A percentile compares a stretch with the other conserved stretches of the same genome.
phyloP scores from a whole-genome alignment of 73 alveolate genomes.

The Breviolum minutum region DNA sequence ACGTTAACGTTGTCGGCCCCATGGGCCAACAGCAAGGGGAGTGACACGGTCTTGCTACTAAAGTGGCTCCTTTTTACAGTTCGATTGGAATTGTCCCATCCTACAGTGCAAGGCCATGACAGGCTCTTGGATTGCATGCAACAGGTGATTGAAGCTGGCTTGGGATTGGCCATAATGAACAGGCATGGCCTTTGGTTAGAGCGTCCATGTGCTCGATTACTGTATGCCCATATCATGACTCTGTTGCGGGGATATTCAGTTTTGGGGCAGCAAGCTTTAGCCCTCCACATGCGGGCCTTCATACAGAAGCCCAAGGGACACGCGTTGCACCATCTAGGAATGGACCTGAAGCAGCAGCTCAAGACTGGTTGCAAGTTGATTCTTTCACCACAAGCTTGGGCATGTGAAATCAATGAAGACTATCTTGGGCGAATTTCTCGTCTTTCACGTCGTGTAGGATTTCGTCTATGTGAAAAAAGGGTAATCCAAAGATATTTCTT shows the following conservation, averaged over 20 bases:
- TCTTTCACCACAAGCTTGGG: not conserved
- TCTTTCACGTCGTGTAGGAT: not conserved
- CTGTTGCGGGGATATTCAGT: not conserved
- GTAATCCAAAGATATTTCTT: not conserved
- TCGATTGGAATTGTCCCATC: not conserved
- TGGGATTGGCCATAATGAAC: not conserved
- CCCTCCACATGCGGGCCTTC: constrained; percentile 20
- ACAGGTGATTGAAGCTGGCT: not conserved
- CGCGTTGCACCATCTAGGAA: not conserved
- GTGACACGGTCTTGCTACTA: not conserved
- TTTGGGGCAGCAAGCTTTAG: not conserved
- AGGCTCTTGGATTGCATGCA: not conserved
- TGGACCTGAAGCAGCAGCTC: not conserved
- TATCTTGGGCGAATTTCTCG: not conserved
- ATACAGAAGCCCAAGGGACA: constrained; percentile 9
- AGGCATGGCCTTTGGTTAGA: not conserved
- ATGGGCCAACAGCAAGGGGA: not conserved
- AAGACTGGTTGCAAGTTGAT: not conserved
- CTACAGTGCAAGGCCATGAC: constrained; percentile 17
- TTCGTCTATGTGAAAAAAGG: not conserved
- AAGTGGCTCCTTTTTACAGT: not conserved
- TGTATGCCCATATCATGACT: constrained; percentile 9
- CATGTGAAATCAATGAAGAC: not conserved
- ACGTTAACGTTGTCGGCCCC: not conserved
- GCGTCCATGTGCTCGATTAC: not conserved